phyloP scores from a whole-genome alignment of 331 rosid species.

The Acacia pycnantha region DNA sequence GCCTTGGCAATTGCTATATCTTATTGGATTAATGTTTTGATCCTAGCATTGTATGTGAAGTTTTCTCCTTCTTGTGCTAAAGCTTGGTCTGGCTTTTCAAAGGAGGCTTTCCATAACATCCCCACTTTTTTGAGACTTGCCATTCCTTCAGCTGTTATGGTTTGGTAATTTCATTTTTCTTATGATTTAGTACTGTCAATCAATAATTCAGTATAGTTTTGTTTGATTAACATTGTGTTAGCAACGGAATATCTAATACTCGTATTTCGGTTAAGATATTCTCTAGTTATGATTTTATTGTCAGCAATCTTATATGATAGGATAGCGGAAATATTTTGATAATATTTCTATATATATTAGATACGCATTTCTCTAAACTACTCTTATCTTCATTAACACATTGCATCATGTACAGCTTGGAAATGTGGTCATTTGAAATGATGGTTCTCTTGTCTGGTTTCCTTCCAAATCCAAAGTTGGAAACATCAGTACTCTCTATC shows the following conservation, averaged over 20 bases:
- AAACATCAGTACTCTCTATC: slow-evolving; percentile 74
- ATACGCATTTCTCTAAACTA: no score
- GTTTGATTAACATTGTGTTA: background rate
- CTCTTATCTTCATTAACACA: background rate
- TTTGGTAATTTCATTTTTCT: slow-evolving; percentile 51
- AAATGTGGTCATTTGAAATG: slow-evolving; percentile 75
- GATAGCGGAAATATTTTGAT: no score
- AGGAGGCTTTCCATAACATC: slow-evolving; percentile 45
- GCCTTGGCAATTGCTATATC: slow-evolving; percentile 64
- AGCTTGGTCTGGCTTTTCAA: slow-evolving; percentile 68
- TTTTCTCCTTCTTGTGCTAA: slow-evolving; percentile 61
- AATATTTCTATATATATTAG: no score
- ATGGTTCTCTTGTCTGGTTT: slow-evolving; percentile 76
- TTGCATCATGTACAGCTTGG: slow-evolving; percentile 62
- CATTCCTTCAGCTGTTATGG: slow-evolving; percentile 81
- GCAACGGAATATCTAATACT: no score
- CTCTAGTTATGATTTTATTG: no score
- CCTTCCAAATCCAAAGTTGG: slow-evolving; percentile 68
- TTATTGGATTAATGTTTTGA: slow-evolving; percentile 59
- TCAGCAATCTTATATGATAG: no score
- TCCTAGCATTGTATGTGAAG: slow-evolving; percentile 43
- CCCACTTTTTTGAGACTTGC: slow-evolving; percentile 55
- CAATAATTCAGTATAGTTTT: background rate
- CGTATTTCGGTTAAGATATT: no score
- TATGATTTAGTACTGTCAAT: background rate